Conservation (phyloP, 2,329 filamentous ascomycete genomes). For the Coleophoma eucalyptorum region DNA sequence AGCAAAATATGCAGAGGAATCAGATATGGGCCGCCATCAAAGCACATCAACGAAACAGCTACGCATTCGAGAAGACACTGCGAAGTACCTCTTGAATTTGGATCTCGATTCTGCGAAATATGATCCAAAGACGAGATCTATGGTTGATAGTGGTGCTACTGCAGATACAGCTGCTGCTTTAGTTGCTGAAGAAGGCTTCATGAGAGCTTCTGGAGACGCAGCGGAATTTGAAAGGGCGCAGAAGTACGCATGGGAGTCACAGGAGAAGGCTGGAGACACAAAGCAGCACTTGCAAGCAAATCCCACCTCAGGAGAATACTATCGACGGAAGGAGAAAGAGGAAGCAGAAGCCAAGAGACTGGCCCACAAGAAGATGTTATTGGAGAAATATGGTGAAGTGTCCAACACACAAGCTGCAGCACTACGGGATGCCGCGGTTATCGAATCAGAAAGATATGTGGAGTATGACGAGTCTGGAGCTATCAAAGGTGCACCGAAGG, state of each 20-base stretch:
- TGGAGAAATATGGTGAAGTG: constrained; percentile 78
- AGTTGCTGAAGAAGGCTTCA: constrained; percentile 90
- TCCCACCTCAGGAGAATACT: constrained; percentile 85
- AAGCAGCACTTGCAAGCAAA: constrained; percentile 92
- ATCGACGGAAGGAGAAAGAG: constrained; percentile 73
- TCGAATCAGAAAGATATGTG: constrained; percentile 81
- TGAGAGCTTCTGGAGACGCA: constrained; percentile 84
- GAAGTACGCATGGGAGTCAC: constrained; percentile 89
- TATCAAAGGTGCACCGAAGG: constrained; percentile 82
- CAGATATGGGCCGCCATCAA: constrained; percentile 93
- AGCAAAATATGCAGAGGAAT: constrained; percentile 87
- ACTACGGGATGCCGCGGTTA: constrained; percentile 63
- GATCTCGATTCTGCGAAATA: constrained; percentile 97
- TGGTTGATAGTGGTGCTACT: constrained; percentile 81
- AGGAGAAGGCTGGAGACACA: constrained; percentile 76
- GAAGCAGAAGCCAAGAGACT: constrained; percentile 67
- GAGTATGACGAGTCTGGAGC: constrained; percentile 91
- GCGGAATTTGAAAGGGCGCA: constrained; percentile 89
- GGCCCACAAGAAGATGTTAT: constrained; percentile 64
- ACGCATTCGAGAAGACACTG: constrained; percentile 91
- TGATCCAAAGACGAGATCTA: constrained; percentile 89
- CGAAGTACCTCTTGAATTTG: constrained; percentile 92
- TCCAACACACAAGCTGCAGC: constrained; percentile 55
- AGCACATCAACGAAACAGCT: constrained; percentile 87
- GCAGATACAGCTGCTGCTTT: constrained; percentile 76